phyloP scores from a whole-genome alignment of 2,329 filamentous ascomycete species.

The Daldinia sp. region DNA sequence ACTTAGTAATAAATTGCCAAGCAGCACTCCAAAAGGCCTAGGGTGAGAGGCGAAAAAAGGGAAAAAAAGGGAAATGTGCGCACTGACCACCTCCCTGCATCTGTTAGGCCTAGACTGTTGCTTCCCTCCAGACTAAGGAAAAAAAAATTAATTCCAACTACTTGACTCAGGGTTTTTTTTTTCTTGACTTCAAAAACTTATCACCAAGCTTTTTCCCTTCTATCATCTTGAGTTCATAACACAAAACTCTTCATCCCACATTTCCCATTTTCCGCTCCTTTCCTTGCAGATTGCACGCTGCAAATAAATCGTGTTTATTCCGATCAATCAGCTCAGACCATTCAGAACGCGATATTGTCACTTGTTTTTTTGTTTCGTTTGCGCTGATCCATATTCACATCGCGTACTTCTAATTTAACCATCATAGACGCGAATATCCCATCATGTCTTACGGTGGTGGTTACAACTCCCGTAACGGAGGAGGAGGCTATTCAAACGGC shows the following conservation, averaged over 20 bases:
- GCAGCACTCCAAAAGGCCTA: too few species aligned
- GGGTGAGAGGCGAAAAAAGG: conserved; percentile 12
- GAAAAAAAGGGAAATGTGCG: neutral
- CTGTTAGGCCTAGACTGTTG: conserved; percentile 34
- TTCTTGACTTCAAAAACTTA: conserved; percentile 40
- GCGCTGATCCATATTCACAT: conserved; percentile 37
- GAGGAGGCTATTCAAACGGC: conserved; percentile 46
- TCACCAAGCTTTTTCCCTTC: conserved; percentile 33
- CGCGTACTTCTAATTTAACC: conserved; percentile 24
- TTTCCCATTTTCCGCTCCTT: conserved; percentile 41
- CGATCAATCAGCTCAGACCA: conserved; percentile 3
- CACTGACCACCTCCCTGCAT: conserved; percentile 23
- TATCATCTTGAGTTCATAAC: conserved; percentile 32
- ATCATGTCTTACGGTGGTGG: conserved; percentile 75
- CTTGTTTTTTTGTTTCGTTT: conserved; percentile 32
- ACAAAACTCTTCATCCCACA: conserved; percentile 25
- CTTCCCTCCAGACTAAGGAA: conserved; percentile 37
- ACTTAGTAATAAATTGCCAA: neutral
- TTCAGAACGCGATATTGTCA: neutral
- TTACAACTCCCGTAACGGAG: conserved; percentile 54
- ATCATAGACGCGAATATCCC: conserved; percentile 25
- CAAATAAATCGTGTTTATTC: conserved; percentile 5
- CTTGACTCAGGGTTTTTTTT: conserved; percentile 41
- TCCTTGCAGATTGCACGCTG: conserved; percentile 41
- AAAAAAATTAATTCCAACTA: conserved; percentile 35